Conservation (phyloP, 345 rosid genomes). For the Arabidopsis suecica region DNA sequence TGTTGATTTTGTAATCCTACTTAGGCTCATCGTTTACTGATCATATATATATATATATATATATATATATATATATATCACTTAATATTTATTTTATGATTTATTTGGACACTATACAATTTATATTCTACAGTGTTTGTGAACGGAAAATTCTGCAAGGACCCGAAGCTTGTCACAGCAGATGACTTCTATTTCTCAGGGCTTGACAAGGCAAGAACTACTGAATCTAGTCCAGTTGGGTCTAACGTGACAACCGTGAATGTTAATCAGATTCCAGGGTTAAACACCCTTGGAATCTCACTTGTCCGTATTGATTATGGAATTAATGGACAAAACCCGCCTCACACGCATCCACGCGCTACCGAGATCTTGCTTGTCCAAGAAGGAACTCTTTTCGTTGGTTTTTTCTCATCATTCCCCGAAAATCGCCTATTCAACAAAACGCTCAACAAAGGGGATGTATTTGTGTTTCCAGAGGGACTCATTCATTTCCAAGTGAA, state of each 20-base stretch:
- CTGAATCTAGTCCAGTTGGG: background rate
- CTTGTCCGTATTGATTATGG: conserved; percentile 14
- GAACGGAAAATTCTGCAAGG: background rate
- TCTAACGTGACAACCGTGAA: background rate
- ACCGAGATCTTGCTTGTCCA: conserved; percentile 21
- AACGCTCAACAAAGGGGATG: background rate
- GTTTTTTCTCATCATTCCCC: background rate
- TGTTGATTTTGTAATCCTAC: background rate
- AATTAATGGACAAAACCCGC: conserved; percentile 8
- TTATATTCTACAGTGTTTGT: background rate
- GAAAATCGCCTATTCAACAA: background rate
- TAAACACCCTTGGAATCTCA: conserved; percentile 26
- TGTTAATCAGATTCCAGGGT: conserved; percentile 1
- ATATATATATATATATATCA: too few relatives aligned
- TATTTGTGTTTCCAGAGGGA: conserved; percentile 25
- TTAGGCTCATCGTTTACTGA: background rate
- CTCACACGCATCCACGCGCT: conserved; percentile 38
- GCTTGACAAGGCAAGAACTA: background rate
- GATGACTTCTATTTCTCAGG: background rate
- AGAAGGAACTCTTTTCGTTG: conserved; percentile 16
- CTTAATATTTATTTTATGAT: background rate
- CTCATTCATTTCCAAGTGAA: conserved; percentile 23
- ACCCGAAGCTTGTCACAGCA: background rate
- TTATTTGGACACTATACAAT: too few relatives aligned
- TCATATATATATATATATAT: too few relatives aligned